These are phyloP conservation scores for Penicillium bialowiezense DNA, from an alignment of 495 filamentous ascomycete species.

Conservation along the genomic window DNA sequence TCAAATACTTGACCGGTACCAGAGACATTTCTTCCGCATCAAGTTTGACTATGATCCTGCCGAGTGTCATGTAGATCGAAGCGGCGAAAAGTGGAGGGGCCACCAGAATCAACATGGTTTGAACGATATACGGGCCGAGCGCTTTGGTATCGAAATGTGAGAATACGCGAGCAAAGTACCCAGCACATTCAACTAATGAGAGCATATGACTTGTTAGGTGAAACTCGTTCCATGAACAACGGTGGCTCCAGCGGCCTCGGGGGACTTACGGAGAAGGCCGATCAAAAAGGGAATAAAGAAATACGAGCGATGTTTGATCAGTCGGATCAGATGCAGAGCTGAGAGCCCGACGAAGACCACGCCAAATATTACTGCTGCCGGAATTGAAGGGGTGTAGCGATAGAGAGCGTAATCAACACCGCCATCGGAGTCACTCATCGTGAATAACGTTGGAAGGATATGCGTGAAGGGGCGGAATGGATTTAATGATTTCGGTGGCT, in stretches of 20 bases:
- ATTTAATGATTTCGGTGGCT: too few relatives aligned
- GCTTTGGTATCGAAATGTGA: conserved; percentile 19
- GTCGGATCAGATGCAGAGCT: conserved; percentile 36
- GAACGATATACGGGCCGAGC: conserved; percentile 28
- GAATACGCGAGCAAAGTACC: conserved; percentile 21
- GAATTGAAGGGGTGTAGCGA: conserved; percentile 42
- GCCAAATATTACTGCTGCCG: conserved; percentile 48
- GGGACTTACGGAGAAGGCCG: conserved; percentile 21
- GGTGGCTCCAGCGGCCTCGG: background rate
- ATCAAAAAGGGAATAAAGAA: conserved; percentile 26
- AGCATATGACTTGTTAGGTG: background rate
- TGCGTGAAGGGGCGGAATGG: too few relatives aligned
- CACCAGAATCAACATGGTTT: conserved; percentile 32
- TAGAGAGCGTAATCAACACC: conserved; percentile 19
- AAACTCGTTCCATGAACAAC: too few relatives aligned
- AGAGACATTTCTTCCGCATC: conserved; percentile 31
- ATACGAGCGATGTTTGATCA: conserved; percentile 13
- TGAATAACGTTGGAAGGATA: too few relatives aligned
- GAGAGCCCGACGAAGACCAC: conserved; percentile 45
- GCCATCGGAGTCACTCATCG: conserved; percentile 8
- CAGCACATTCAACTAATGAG: conserved; percentile 21
- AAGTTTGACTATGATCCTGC: conserved; percentile 39
- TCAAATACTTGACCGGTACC: conserved; percentile 14
- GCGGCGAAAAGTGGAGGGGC: conserved; percentile 47
- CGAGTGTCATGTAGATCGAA: conserved; percentile 58